Base-by-base conservation (phyloP, 495 filamentous ascomycete species). In the Aspergillus hancockii region DNA sequence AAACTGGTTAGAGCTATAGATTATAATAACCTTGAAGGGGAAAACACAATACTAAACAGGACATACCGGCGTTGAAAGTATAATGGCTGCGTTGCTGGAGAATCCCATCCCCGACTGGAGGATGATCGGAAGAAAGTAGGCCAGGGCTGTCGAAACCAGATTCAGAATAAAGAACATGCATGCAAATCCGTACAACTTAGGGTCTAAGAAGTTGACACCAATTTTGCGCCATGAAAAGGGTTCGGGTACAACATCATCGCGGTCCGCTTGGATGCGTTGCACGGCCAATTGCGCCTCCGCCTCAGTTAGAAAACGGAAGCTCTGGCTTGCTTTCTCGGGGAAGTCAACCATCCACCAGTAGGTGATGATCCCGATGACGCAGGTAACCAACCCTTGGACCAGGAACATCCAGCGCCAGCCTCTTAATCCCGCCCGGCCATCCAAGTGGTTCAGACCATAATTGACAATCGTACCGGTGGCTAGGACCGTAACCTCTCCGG, bases 311-410 rank as follows among this genome's bases (percentile, higher is more conserved):
- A 92, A 92, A 54, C 58, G 72, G 62, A 88, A 86, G 68, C 84
- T 87, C 4, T 70, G 70, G 49, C 82, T 77, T 0, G 85, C 78
- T 8, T 86, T 82, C 54, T 92, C 89, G 0, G 90, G 90, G 60
- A 93, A 93, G 62, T 91, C 89, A 25, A 92, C 79, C 68, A 92
- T 91, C 88, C 87, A 91, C 75, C 84, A 88, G 63, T 88, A 92
- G 0, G 87, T 91, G 4, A 79, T 53, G n/a, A 89, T 62, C 7
- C 88, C 88, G 43, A 92, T 71, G 1, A 89, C 71, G 60, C 79
- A 84, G n/a, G 88, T 75, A 55, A 89, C 84, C 0, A 75, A 57
- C 0, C 85, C 85, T 68, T 92, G 88, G 3, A 92, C 84, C 7
- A 92, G 66, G 57, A 85, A 91, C 85, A 90, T 91, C 83, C 87